Conservation (phyloP, 2,329 filamentous ascomycete species). For the Arthrocladium fulminans region DNA sequence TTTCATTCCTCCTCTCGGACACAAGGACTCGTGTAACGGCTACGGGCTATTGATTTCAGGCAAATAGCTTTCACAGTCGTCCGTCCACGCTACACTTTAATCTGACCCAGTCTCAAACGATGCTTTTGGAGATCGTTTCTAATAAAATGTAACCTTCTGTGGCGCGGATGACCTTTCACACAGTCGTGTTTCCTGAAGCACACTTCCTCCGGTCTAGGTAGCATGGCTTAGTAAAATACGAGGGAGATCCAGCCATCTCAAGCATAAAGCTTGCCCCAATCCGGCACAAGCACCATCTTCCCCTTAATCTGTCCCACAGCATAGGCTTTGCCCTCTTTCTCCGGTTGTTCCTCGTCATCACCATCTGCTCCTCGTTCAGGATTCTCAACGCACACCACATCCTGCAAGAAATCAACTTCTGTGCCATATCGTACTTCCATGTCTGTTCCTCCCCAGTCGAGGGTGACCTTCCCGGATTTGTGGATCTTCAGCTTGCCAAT, state of each 20-base stretch:
- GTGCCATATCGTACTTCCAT: constrained; percentile 51
- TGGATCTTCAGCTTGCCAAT: constrained; percentile 56
- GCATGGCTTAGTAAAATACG: too few relatives aligned
- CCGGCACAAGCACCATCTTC: constrained; percentile 55
- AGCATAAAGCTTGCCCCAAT: constrained; percentile 48
- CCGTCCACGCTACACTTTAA: too few relatives aligned
- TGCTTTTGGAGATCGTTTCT: too few relatives aligned
- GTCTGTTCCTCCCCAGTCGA: constrained; percentile 55
- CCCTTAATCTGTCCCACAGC: constrained; percentile 55
- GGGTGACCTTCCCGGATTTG: constrained; percentile 50
- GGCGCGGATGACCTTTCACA: too few relatives aligned
- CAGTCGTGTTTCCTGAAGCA: too few relatives aligned
- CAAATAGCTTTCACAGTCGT: too few relatives aligned
- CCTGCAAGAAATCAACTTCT: constrained; percentile 51
- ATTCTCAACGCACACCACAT: constrained; percentile 39
- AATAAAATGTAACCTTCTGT: too few relatives aligned
- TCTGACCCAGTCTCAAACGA: too few relatives aligned
- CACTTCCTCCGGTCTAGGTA: background rate
- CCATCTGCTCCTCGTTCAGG: constrained; percentile 6
- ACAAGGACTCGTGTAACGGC: too few relatives aligned
- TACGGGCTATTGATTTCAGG: too few relatives aligned
- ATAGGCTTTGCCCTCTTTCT: constrained; percentile 36
- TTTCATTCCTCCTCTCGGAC: too few relatives aligned
- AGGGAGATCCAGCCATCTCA: constrained; percentile 7
- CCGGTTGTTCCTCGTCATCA: constrained; percentile 24